phyloP scores from a whole-genome alignment of 2,329 filamentous ascomycete genomes.

The Bipolaris bicolor region DNA sequence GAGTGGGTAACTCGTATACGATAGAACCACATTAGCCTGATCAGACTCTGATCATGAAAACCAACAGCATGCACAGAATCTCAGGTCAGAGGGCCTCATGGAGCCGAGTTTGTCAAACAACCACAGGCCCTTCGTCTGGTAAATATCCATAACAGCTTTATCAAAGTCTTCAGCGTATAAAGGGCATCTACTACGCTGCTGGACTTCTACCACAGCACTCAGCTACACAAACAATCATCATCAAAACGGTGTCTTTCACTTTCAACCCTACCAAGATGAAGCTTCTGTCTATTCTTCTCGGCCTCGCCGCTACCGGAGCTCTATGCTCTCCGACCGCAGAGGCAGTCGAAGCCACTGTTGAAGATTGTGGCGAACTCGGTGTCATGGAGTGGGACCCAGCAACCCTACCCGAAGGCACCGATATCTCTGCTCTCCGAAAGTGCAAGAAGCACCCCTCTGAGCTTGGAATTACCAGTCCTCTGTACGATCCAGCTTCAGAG shows the following conservation, averaged over 20 bases:
- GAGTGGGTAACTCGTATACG: too few species aligned
- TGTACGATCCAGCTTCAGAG: not conserved
- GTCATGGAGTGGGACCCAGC: not conserved
- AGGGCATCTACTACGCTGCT: not conserved
- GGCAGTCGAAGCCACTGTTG: not conserved
- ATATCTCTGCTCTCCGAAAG: not conserved
- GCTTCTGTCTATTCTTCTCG: not conserved
- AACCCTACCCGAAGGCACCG: not conserved
- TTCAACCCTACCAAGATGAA: not conserved
- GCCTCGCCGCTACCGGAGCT: not conserved
- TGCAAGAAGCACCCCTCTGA: not conserved
- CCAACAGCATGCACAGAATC: too few species aligned
- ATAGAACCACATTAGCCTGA: too few species aligned
- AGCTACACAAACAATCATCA: not conserved
- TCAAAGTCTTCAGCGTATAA: not conserved
- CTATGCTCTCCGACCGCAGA: not conserved
- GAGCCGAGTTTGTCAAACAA: too few species aligned
- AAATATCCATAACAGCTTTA: not conserved
- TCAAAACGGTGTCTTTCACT: not conserved
- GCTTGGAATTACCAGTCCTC: not conserved
- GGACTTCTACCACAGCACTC: not conserved
- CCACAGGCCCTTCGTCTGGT: not conserved
- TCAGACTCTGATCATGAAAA: too few species aligned
- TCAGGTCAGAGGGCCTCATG: too few species aligned
- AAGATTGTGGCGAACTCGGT: not conserved